These are phyloP conservation scores for Metarhizium brunneum DNA, from an alignment of 2,329 filamentous ascomycete genomes.

Conservation along the genomic window DNA sequence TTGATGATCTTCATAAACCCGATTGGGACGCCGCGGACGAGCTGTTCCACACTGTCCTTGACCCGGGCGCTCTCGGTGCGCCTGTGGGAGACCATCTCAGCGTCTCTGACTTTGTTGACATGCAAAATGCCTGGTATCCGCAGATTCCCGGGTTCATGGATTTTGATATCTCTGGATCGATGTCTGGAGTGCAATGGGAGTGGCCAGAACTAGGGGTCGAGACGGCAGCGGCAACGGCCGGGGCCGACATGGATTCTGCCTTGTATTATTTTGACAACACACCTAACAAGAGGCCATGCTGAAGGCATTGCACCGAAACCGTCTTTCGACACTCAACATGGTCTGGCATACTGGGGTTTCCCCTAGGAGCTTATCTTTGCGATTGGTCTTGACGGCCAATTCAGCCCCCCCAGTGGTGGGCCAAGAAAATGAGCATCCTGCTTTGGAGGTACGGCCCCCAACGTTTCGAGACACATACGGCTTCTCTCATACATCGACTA, in stretches of 20 bases:
- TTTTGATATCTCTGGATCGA: conserved; percentile 16
- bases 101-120: conserved; percentile 13
- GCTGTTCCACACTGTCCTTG: conserved; percentile 14
- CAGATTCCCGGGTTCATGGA: conserved; percentile 20
- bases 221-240: conserved; percentile 3
- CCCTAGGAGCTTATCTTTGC: background rate
- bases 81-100: conserved; percentile 13
- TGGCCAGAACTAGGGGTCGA: conserved; percentile 14
- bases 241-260: conserved; percentile 13
- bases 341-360: background rate
- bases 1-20: conserved; percentile 14
- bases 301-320: background rate
- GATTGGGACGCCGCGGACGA: conserved; percentile 16
- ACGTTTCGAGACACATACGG: background rate
- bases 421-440: no score
- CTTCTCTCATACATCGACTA: background rate
- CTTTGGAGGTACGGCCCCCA: background rate
- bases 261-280: conserved; percentile 14
- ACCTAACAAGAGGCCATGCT: conserved; percentile 6
- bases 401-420: background rate
- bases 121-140: conserved; percentile 19
- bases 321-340: background rate
- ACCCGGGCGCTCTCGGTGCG: conserved; percentile 10
- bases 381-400: background rate
- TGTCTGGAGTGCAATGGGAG: conserved; percentile 17